These are phyloP conservation scores for Entomortierella beljakovae DNA, from an alignment of 192 early-diverging fungal species.

Conservation along the genomic window DNA sequence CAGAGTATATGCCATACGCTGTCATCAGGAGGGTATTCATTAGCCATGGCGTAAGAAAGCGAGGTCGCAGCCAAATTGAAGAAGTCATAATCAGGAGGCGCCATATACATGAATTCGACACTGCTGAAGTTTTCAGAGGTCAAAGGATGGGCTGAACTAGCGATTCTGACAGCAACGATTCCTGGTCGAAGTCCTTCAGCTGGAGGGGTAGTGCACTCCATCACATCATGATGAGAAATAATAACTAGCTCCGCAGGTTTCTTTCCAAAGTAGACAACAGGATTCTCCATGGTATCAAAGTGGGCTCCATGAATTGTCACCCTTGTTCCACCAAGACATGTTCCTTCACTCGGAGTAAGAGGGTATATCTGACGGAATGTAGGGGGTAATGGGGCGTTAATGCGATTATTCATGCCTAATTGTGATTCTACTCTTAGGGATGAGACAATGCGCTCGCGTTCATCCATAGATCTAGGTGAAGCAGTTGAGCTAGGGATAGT, in stretches of 20 bases:
- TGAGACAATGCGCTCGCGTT: conserved; percentile 25
- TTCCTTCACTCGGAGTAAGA: conserved; percentile 39
- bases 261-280: conserved; percentile 44
- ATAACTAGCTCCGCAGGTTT: conserved; percentile 34
- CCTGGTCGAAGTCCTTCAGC: conserved; percentile 43
- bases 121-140: conserved; percentile 14
- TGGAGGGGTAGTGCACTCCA: conserved; percentile 48
- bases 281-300: conserved; percentile 42
- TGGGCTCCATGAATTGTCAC: conserved; percentile 47
- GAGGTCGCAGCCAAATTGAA: conserved; percentile 40
- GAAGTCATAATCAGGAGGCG: conserved; percentile 38
- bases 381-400: conserved; percentile 6
- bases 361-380: conserved; percentile 39
- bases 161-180: conserved; percentile 40
- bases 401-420: not conserved
- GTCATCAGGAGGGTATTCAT: conserved; percentile 34
- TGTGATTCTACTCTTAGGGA: conserved; percentile 15
- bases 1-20: no score
- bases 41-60: conserved; percentile 43
- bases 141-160: conserved; percentile 10
- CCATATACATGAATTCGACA: conserved; percentile 48
- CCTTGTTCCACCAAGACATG: conserved; percentile 39
- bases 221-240: conserved; percentile 47
- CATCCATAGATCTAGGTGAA: conserved; percentile 35
- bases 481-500: conserved; percentile 31